These are phyloP conservation scores for Diaporthe aspalathi DNA, from an alignment of 2,329 filamentous ascomycete species.

Conservation along the genomic window DNA sequence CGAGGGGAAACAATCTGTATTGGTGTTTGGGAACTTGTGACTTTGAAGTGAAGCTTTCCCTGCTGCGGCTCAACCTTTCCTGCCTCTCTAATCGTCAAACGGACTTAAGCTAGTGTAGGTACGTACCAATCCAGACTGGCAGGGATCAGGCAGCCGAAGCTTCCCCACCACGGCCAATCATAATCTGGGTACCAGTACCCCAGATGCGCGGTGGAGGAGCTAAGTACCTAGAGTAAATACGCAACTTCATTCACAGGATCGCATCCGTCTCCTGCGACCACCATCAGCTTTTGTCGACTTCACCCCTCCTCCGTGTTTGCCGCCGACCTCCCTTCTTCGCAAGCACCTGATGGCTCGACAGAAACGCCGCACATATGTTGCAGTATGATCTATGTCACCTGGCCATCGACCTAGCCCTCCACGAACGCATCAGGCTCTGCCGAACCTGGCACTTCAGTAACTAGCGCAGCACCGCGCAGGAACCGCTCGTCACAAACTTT, in stretches of 20 bases:
- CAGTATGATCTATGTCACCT: conserved; percentile 4
- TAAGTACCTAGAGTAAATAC: no score
- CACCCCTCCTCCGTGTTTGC: neutral
- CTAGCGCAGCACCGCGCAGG: conserved; percentile 14
- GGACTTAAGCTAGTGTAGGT: no score
- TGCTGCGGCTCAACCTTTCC: conserved; percentile 11
- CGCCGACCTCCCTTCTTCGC: neutral
- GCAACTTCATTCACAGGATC: neutral
- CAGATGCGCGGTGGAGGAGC: conserved; percentile 6
- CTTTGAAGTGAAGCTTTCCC: conserved; percentile 22
- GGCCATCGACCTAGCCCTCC: neutral
- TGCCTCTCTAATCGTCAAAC: no score
- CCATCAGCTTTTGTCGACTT: neutral
- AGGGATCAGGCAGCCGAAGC: neutral
- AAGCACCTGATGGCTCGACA: neutral
- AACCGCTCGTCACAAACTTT: neutral
- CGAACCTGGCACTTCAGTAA: neutral
- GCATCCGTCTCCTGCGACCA: neutral
- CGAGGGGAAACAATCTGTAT: neutral
- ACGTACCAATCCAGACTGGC: neutral
- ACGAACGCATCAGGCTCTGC: neutral
- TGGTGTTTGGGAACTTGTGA: neutral
- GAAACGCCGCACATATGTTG: neutral
- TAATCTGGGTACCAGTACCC: conserved; percentile 21
- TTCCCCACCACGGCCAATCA: conserved; percentile 4